Evolutionary conservation across 441 rosid species (phyloP).

Genomic region (Pelargonium cotyledonis): DNA sequence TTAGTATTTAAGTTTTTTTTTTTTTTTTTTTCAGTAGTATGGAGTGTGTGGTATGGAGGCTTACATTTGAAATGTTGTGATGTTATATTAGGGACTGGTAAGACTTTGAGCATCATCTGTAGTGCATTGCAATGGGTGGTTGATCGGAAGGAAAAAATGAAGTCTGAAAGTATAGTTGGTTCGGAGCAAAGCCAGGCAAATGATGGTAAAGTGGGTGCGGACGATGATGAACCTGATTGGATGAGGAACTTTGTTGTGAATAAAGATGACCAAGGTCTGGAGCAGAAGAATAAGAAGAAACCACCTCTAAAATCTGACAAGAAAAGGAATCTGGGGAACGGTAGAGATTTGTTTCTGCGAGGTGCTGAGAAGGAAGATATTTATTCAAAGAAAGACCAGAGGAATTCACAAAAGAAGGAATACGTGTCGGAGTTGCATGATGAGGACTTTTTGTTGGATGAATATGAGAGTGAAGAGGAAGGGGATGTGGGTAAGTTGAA

Average conservation of each 20-base stretch:
- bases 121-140: slow-evolving; percentile 77
- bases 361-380: slow-evolving; percentile 24
- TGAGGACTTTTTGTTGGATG: slow-evolving; percentile 68
- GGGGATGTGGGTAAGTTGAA: slow-evolving; percentile 35
- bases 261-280: slow-evolving; percentile 21
- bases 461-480: slow-evolving; percentile 72
- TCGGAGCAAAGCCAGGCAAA: slow-evolving; percentile 19
- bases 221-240: slow-evolving; percentile 78
- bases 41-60: not conserved
- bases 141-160: slow-evolving; percentile 48
- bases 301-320: slow-evolving; percentile 22
- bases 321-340: slow-evolving; percentile 26
- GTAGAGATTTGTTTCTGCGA: slow-evolving; percentile 16
- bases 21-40: not conserved
- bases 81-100: slow-evolving; percentile 64
- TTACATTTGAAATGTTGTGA: not conserved
- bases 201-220: slow-evolving; percentile 25
- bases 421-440: slow-evolving; percentile 36
- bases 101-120: slow-evolving; percentile 82
- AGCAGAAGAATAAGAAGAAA: slow-evolving; percentile 34
- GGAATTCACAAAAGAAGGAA: slow-evolving; percentile 23
- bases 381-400: slow-evolving; percentile 19
- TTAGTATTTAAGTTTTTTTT: not conserved
- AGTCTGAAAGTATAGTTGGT: slow-evolving; percentile 20
- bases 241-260: slow-evolving; percentile 44